Evolutionary conservation across 345 rosid species (phyloP), one percentile per base, ranked within the genome.

Genomic region (Euclidium syriacum): DNA sequence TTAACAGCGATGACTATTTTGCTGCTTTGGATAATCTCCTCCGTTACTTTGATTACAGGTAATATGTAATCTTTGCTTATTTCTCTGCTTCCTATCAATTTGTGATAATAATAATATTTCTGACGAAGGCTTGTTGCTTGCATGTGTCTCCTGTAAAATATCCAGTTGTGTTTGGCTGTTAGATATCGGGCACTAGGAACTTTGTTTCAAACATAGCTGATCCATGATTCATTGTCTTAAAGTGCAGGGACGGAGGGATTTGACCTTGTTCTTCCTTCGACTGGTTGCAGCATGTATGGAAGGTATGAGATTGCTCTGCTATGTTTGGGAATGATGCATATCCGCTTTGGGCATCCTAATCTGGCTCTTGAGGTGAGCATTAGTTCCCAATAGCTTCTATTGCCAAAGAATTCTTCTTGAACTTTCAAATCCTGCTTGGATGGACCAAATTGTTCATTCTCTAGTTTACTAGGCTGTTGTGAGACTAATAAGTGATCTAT

Each of bases 211-310:
- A 64, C 50, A 53, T 57, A 73, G 40, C 76, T 81, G 36, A 82
- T 77, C 75, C 67, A 62, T 44, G 65, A 55, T 72, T 68, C 64
- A 71, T 75, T 67, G 75, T 43, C 62, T 72, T 75, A 80, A 81
- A 94, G 99, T 94, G 96, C 96, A 87, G 99, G 97, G 84, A 77
- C 70, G 20, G 99, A 90, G 81, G 97, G 96, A 80, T 75, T 83
- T 72, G 99, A 94, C 70, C 75, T 78, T 65, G 78, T 73, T 71
- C 76, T 84, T 25, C 66, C 85, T 64, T 74, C 90, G 64, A 58
- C 79, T 67, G 85, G 73, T 17, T 78, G 75, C 41, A 84, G 71
- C 75, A 71, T 65, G 68, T 65, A 66, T 33, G 97, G 85, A 78
- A 80, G 96, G 75, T 87, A 80, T 56, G 96, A 87, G 80, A 78